Evolutionary conservation across 116 monocot genomes (phyloP), one percentile per base, ranked within the genome.

Genomic region (Papilionanthe hybrid): DNA sequence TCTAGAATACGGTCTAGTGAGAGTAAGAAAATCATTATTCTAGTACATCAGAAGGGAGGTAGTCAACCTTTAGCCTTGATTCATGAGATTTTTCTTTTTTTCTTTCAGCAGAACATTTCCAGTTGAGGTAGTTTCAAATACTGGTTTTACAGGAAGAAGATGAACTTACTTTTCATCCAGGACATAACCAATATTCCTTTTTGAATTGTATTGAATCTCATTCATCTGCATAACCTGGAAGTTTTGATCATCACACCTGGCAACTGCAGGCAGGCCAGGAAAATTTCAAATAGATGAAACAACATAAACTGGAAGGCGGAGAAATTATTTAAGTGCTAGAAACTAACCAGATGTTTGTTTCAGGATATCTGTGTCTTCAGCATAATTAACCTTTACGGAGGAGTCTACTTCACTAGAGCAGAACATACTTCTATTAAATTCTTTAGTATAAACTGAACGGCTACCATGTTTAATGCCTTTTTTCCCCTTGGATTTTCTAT

Each of bases 91-190:
- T 37, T 37, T 37, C 4, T 37, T 13, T 69, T 32, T 13, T 12
- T 29, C 11, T 69, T 69, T 69, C 69, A 29, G 69, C 13, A 37
- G 27, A 17, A 13, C 27, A 15, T 69, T 29, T 3, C 20, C 42
- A 75, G 9, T 28, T 58, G 25, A 75, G 6, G 57, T 9, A 58
- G 17, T 45, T 69, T 29, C 17, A 18, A 72, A 17, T 7, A 72
- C 37, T 37, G 37, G 37, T 37, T 37, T 37, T 37, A 37, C 37
- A 37, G 22, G 42, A 82, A 79, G 25, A 17, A 32, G 18, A 41
- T 41, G 75, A 85, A 74, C 89, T 75, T 82, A 99, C 99, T 90
- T 90, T 57, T 99, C 95, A 81, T 95, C 95, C 37, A 92, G 81
- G 27, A 95, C 81, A 82, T 90, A 89, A 78, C 95, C 95, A 82